Evolutionary conservation across 352 stramenopile genomes (phyloP), one percentile per base, ranked within the genome.

Genomic region (Peronospora belbahrii): DNA sequence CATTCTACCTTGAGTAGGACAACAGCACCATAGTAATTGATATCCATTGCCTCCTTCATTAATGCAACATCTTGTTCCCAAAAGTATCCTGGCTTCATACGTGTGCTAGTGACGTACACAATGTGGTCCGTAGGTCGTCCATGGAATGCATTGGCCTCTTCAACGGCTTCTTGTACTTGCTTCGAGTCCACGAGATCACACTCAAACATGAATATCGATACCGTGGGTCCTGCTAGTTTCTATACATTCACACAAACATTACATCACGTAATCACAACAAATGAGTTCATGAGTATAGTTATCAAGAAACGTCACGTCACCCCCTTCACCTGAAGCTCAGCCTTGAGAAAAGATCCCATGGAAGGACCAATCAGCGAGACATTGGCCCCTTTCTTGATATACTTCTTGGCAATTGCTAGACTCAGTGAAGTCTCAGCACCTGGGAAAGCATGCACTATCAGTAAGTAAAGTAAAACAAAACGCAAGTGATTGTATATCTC

Each of bases 1-100:
- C 23, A 18, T 7, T 10, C 35, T 35, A 65, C 67, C 62, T 86
- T 83, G 48, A 84, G 35, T 5, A 74, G 37, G 28, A 89, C 57
- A 2, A 89, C 59, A 6, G 68, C 62, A 2, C 70, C 75, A 38
- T 77, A 56, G 56, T 84, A 89, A 36, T 84, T 88, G 33, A 69
- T 48, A 27, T 74, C 70, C 56, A 85, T 80, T 9, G 62, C 59
- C 2, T 62, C 35, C 11, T 62, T 61, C 31, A 85, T 68, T 14
- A 59, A 22, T 15, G 41, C 42, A 15, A 76, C 25, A 23, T 79
- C 62, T 27, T 88, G 77, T n/a, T 74, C 52, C 46, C 79, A 71
- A 19, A 83, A 72, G 27, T 73, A 55, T 2, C 75, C 69, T 2
- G 74, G 65, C 7, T 43, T 36, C 10, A 55, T 49, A 4, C 46